A percentile compares a stretch with the other conserved stretches of the same genome.
Evolutionary conservation across 257 asterid genomes (phyloP).

Genomic region (Plectranthus barbatus): DNA sequence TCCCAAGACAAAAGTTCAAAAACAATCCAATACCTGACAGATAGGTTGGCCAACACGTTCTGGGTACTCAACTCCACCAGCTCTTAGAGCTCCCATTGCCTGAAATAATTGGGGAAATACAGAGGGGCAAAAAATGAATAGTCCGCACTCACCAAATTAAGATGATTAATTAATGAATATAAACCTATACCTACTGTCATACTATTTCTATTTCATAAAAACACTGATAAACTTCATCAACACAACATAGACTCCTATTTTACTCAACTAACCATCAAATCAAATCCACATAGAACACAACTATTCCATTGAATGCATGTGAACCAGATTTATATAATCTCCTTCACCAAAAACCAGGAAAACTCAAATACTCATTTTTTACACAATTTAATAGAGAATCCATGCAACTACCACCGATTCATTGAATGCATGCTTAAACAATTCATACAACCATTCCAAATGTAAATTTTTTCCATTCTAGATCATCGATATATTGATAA

Average conservation of each 20-base stretch:
- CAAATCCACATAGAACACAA: background rate
- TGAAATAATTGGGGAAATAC: slow-evolving; percentile 9
- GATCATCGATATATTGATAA: background rate
- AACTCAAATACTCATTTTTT: slow-evolving; percentile 13
- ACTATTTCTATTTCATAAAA: background rate
- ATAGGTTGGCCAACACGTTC: slow-evolving; percentile 60
- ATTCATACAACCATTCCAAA: slow-evolving; percentile 12
- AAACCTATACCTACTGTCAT: background rate
- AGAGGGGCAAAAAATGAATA: background rate
- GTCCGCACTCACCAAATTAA: slow-evolving; percentile 12
- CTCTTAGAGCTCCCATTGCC: slow-evolving; percentile 42
- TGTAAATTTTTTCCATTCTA: slow-evolving; percentile 6
- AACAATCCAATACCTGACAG: slow-evolving; percentile 50
- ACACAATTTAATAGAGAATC: slow-evolving; percentile 18
- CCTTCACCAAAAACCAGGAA: background rate
- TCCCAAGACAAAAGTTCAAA: background rate
- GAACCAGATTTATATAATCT: background rate
- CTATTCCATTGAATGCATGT: slow-evolving; percentile 8
- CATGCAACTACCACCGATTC: slow-evolving; percentile 1
- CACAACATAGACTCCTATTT: slow-evolving; percentile 7
- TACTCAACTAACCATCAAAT: slow-evolving; percentile 4
- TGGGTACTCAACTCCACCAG: slow-evolving; percentile 43
- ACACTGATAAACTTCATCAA: background rate
- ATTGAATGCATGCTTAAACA: slow-evolving; percentile 15
- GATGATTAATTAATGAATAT: background rate